Base-by-base conservation (phyloP, 2,329 filamentous ascomycete genomes). In the Phialophora chinensis region DNA sequence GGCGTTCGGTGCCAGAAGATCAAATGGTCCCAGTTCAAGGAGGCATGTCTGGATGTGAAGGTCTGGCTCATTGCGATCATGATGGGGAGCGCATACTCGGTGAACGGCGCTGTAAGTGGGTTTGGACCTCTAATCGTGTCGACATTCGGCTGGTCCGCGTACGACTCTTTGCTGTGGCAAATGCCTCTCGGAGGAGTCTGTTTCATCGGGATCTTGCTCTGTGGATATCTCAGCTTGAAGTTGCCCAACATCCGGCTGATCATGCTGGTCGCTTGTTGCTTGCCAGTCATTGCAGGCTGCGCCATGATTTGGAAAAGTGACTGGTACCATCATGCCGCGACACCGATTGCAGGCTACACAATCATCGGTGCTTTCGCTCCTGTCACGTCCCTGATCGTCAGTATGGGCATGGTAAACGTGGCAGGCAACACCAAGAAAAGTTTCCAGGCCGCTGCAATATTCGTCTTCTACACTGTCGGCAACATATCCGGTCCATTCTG, bases 371-470 rank as follows among this genome's bases (percentile, higher is more conserved):
- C 89, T 70, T 92, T 92, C 69, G 90, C 89, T 0, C 87, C 86
- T 0, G 89, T 91, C 0, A 90, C 91, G 0, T 88, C 86, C 52
- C 79, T 86, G n/a, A 83, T 84, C 2, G 86, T 88, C 50, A 82
- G 81, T 0, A 73, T 87, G 2, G 85, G 84, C 0, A 86, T 86
- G 82, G 85, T 86, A 11, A 93, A 93, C 70, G 89, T 92, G 0
- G 90, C 90, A 0, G 90, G 91, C 0, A 85, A 90, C 27, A 92
- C 90, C 0, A 93, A 93, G 79, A 92, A 92, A 81, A 90, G 87
- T 69, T 88, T 90, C 72, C 91, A 90, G 83, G 88, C 90, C 0
- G 87, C 88, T 0, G 87, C 88, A 0, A 89, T 91, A 1, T 93
- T 92, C 69, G 88, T 91, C 0, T 89, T 88, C 0, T 92, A 92